Conservation (phyloP, 2,329 filamentous ascomycete genomes). For the Trichophyton mentagrophytes region DNA sequence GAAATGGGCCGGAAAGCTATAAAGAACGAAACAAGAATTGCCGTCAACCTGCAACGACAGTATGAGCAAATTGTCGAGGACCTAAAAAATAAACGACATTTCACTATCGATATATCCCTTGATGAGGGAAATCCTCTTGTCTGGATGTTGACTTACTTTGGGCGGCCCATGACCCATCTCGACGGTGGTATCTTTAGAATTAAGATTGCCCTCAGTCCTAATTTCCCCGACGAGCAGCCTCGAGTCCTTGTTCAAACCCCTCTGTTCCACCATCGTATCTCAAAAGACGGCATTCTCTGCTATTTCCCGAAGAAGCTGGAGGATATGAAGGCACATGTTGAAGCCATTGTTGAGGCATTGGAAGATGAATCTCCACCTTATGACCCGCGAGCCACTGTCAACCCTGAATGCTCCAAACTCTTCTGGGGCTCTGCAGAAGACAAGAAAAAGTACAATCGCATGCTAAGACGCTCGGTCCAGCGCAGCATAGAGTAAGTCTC, state of each 20-base stretch:
- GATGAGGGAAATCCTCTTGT: conserved; percentile 76
- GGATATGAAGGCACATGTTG: conserved; percentile 70
- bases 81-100: conserved; percentile 56
- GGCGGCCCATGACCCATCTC: conserved; percentile 80
- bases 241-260: conserved; percentile 67
- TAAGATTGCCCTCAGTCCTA: conserved; percentile 63
- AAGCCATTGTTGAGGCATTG: conserved; percentile 67
- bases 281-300: conserved; percentile 66
- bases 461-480: conserved; percentile 62
- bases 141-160: conserved; percentile 82
- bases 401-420: conserved; percentile 71
- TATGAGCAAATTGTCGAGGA: conserved; percentile 68
- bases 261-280: conserved; percentile 80
- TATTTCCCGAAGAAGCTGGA: conserved; percentile 62
- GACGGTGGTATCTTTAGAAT: conserved; percentile 84
- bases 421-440: conserved; percentile 74
- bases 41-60: conserved; percentile 70
- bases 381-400: conserved; percentile 76
- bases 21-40: conserved; percentile 57
- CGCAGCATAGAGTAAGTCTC: conserved; percentile 23
- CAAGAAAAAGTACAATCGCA: conserved; percentile 72
- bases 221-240: conserved; percentile 80
- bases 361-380: conserved; percentile 81
- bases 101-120: conserved; percentile 62
- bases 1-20: conserved; percentile 51